These are phyloP conservation scores for Teunomyces stri DNA, from an alignment of 805 yeast species.

Conservation along the genomic window DNA sequence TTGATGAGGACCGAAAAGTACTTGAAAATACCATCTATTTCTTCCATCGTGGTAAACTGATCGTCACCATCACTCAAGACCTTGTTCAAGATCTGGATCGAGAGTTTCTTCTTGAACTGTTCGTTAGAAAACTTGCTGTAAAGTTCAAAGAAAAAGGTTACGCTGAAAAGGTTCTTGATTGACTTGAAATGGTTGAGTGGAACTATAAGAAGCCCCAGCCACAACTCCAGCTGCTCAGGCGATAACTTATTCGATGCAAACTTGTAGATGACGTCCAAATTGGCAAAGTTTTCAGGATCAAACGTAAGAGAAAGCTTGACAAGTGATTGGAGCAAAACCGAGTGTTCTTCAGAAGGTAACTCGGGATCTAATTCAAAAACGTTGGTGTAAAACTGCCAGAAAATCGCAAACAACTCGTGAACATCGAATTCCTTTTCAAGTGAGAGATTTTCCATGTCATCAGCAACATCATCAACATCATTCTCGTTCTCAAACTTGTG, in stretches of 20 bases:
- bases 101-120: slow-evolving; percentile 53
- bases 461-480: slow-evolving; percentile 28
- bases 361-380: slow-evolving; percentile 60
- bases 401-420: slow-evolving; percentile 45
- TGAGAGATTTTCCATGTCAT: slow-evolving; percentile 10
- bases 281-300: slow-evolving; percentile 59
- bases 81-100: slow-evolving; percentile 60
- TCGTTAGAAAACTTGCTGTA: slow-evolving; percentile 49
- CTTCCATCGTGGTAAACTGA: slow-evolving; percentile 34
- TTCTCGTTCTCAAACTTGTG: slow-evolving; percentile 19
- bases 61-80: slow-evolving; percentile 43
- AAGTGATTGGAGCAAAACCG: slow-evolving; percentile 63
- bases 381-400: slow-evolving; percentile 63
- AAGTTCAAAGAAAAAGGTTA: slow-evolving; percentile 53
- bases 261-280: slow-evolving; percentile 60
- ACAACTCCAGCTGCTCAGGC: slow-evolving; percentile 27
- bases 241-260: slow-evolving; percentile 47
- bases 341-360: slow-evolving; percentile 63
- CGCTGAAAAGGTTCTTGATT: slow-evolving; percentile 39
- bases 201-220: slow-evolving; percentile 45
- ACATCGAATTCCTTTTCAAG: slow-evolving; percentile 1
- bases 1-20: slow-evolving; percentile 55
- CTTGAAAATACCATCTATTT: slow-evolving; percentile 59
- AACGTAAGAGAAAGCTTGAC: slow-evolving; percentile 62
- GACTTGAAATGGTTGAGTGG: slow-evolving; percentile 48